phyloP scores from a whole-genome alignment of 306 rosid species.

The Lablab purpureus region DNA sequence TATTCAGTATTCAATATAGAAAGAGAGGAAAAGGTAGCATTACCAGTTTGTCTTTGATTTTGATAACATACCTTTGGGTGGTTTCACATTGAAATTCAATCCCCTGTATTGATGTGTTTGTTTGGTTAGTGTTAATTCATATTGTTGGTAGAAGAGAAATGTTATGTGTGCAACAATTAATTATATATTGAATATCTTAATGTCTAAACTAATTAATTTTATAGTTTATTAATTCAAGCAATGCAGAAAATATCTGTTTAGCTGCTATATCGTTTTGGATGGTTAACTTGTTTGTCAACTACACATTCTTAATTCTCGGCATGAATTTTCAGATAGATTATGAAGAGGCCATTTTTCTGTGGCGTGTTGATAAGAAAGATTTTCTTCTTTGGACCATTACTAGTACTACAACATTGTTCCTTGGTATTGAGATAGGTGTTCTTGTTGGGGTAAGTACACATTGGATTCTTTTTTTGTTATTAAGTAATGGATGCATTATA shows the following conservation, averaged over 20 bases:
- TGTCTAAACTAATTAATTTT: conserved; percentile 19
- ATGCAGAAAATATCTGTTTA: conserved; percentile 37
- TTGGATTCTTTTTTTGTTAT: conserved; percentile 40
- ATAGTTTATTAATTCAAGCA: conserved; percentile 30
- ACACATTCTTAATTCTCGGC: conserved; percentile 36
- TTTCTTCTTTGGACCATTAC: conserved; percentile 97
- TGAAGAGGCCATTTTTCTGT: conserved; percentile 85
- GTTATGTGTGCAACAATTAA: not conserved
- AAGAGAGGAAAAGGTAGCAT: conserved; percentile 13
- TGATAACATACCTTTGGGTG: conserved; percentile 5
- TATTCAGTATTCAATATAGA: not conserved
- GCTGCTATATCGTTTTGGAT: conserved; percentile 36
- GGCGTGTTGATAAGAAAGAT: conserved; percentile 94
- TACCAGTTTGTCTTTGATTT: conserved; percentile 17
- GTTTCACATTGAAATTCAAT: conserved; percentile 32
- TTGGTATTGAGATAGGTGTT: conserved; percentile 98
- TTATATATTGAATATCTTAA: conserved; percentile 19
- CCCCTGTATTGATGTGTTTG: conserved; percentile 21
- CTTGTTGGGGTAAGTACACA: conserved; percentile 84
- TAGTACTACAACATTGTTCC: conserved; percentile 76
- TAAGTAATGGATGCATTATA: conserved; percentile 30
- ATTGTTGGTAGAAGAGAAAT: not conserved
- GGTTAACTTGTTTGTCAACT: conserved; percentile 33
- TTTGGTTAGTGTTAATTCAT: conserved; percentile 12
- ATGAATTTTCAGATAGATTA: conserved; percentile 83